Conservation (phyloP, 139 green algal species). For the Volvox africanus region DNA sequence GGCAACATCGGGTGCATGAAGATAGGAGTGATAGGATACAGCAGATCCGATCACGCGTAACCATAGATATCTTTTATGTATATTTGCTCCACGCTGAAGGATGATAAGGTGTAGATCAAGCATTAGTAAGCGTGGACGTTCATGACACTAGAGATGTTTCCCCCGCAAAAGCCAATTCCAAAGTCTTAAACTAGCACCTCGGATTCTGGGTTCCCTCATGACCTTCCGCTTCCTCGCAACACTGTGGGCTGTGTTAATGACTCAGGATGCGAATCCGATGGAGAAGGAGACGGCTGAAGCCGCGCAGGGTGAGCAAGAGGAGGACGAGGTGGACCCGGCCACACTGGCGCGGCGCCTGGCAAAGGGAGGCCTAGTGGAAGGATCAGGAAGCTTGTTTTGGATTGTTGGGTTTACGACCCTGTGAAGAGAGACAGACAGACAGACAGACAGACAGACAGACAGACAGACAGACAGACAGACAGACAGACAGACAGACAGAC, state of each 20-base stretch:
- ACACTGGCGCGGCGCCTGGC: constrained; percentile 52
- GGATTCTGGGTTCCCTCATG: not conserved
- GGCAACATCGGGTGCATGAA: too few relatives aligned
- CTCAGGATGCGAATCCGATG: not conserved
- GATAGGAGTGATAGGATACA: not conserved
- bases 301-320: not conserved
- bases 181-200: not conserved
- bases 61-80: too few relatives aligned
- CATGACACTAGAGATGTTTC: not conserved
- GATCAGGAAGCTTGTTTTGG: too few relatives aligned
- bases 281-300: not conserved
- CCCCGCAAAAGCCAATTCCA: too few relatives aligned
- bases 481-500: too few relatives aligned
- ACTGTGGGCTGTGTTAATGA: not conserved
- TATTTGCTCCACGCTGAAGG: too few relatives aligned
- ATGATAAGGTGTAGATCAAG: not conserved
- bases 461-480: too few relatives aligned
- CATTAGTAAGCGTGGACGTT: not conserved
- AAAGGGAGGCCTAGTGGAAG: constrained; percentile 50
- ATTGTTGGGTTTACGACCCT: too few relatives aligned
- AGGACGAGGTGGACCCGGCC: constrained; percentile 64
- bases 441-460: too few relatives aligned
- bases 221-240: not conserved
- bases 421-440: too few relatives aligned
- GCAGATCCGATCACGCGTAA: not conserved